Evolutionary conservation across 1,284 basidiomycete genomes (phyloP), one percentile per base, ranked within the genome.

Genomic region (Lignosus rhinocerotis): DNA sequence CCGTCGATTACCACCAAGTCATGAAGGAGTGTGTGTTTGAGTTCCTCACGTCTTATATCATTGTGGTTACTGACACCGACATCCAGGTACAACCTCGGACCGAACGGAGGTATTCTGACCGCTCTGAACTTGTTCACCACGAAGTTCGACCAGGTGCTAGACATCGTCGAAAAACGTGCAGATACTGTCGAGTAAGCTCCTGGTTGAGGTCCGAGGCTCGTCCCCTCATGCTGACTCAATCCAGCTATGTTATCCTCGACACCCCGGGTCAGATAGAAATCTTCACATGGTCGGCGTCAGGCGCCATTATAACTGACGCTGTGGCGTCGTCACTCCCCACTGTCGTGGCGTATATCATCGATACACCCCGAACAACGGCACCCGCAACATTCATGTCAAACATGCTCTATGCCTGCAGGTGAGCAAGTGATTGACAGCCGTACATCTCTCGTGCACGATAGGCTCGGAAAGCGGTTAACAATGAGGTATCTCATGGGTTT

Each of bases 361-460:
- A 99, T 75, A 99, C 97, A 2, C 96, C 97, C 16, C 84, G 97
- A 58, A 96, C 95, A 10, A 90, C 90, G 0, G 88, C 95, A 0
- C 97, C 97, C 0, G 94, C 96, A 6, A 99, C 97, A 0, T 99
- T 99, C 75, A 99, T 99, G 97, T 94, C 91, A 53, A 99, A 99
- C 75, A 99, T 99, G 97, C 82, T 99, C 51, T 99, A 99, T 70
- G 97, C 97, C 0, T 99, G 97, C 82, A 94, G 92, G 92, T 90
- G 61, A 64, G 85, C 10, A 50, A 9, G 10, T 7, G 7, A 33
- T 30, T 10, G 16, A 6, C 10, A 12, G 14, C 14, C 8, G n/a
- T 8, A 14, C n/a, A 8, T n/a, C 17, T 8, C 14, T n/a, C 3
- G 8, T 6, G n/a, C 39, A n/a, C 39, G 11, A 6, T 8, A 3